These are phyloP conservation scores for Oryza punctata DNA, from an alignment of 176 grass and related monocot species.

Conservation along the genomic window DNA sequence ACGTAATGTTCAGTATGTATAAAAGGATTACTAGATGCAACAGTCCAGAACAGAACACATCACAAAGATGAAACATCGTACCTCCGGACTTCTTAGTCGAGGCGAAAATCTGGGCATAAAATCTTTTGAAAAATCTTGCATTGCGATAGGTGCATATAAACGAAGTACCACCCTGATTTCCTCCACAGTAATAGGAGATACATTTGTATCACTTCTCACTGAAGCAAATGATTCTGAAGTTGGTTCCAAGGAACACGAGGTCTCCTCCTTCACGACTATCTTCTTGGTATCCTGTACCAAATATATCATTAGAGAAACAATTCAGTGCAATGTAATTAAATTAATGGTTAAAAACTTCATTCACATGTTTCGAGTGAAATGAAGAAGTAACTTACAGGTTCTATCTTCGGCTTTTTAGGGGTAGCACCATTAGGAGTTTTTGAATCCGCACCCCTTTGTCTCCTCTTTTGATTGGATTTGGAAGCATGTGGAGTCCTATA, in stretches of 20 bases:
- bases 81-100: conserved; percentile 45
- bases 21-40: conserved; percentile 2
- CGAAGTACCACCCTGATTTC: conserved; percentile 68
- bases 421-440: conserved; percentile 45
- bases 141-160: conserved; percentile 37
- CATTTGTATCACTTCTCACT: conserved; percentile 5
- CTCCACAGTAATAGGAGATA: conserved; percentile 61
- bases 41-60: conserved; percentile 16
- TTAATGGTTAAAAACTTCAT: conserved; percentile 31
- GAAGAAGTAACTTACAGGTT: conserved; percentile 57
- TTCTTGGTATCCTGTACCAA: conserved; percentile 38
- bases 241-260: conserved; percentile 33
- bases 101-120: conserved; percentile 59
- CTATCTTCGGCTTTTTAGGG: conserved; percentile 56
- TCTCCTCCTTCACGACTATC: conserved; percentile 43
- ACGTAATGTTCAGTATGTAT: not conserved
- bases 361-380: not conserved
- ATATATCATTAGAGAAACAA: conserved; percentile 18
- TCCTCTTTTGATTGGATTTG: conserved; percentile 75
- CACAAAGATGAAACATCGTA: conserved; percentile 35
- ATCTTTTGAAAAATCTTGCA: conserved; percentile 36
- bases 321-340: not conserved
- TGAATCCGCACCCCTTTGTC: conserved; percentile 49
- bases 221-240: conserved; percentile 38
- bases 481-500: conserved; percentile 42